Evolutionary conservation across 2,329 filamentous ascomycete genomes (phyloP), one percentile per base, ranked within the genome.

Genomic region (Diaporthe longicolla): DNA sequence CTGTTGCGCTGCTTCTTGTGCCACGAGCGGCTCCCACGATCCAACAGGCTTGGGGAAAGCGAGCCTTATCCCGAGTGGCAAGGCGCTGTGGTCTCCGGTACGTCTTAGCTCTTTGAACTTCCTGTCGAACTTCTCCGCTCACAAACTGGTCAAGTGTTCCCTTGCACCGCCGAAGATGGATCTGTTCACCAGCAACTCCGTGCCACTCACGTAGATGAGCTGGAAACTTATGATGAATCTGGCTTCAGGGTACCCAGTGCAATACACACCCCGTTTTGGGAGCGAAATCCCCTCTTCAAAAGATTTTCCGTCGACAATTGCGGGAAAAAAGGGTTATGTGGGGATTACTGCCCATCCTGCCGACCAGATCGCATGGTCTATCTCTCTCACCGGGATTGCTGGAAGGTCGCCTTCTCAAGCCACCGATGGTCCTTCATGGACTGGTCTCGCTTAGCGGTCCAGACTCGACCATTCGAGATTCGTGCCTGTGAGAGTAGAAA

Each of bases 1-100:
- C 54, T 57, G 29, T n/a, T 37, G 29, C 54, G 54, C 19, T 57
- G 54, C 35, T 57, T 57, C 54, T 57, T 57, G 54, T 57, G 54
- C 29, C 54, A 57, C 13, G 29, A 57, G 4, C 29, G 7, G 13
- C 29, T 57, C 29, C 54, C 54, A 5, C 52, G 24, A 29, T 26
- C 52, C 2, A 3, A 29, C 5, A 8, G 3, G 17, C 9, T 5
- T 9, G 7, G 4, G 17, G 4, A 11, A 21, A 3, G 21, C 29
- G 19, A 35, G 6, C 10, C 11, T 35, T 57, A 35, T 37, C 29
- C 17, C 7, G 29, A 37, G 2, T 57, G 54, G 54, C 17, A 57
- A n/a, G 54, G 29, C 29, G 7, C 29, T n/a, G 8, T 57, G 17
- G 29, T 57, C 54, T 57, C 54, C n/a, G 29, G 54, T 57, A 37